Evolutionary conservation across 2,329 filamentous ascomycete genomes (phyloP), one percentile per base, ranked within the genome.

Genomic region (Pseudocercospora crystallina): DNA sequence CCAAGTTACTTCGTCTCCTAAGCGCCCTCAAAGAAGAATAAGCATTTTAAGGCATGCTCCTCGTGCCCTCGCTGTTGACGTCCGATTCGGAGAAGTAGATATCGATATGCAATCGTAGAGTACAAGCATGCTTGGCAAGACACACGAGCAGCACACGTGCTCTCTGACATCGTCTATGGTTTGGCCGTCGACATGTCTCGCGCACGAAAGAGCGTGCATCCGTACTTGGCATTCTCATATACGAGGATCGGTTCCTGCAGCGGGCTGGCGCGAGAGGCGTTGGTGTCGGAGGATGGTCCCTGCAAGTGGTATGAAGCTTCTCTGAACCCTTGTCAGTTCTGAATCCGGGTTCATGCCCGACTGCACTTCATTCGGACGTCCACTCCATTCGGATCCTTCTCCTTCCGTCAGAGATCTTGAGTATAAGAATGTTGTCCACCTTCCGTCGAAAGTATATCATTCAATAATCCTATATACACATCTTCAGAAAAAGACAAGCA

Each of bases 381-480:
- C 20, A 26, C 20, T 26, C 7, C 20, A 26, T 26, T 26, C 20
- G 20, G 20, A 7, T 32, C 12, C n/a, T 11, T 43, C 20, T 43
- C 29, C 29, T 13, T 33, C 12, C 29, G 10, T 14, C 17, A n/a
- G 14, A 32, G 20, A 14, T 43, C 1, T 14, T 33, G 40, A 26
- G 7, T 7, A 26, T 26, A 26, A 26, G 8, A 35, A 8, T 35
- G 33, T 9, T 35, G 33, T 9, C 3, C 7, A 29, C 40, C 40
- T 12, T 32, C 34, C 20, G 12, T 31, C 11, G 29, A 43, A 31
- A 30, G 39, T 49, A 37, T 49, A 20, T 44, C 47, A 44, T 49
- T 14, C 31, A 33, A 10, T 43, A 31, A 37, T 35, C 12, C 37
- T 43, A 49, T 44, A 37, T 49, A 44, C 40, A 49, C 47, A 38